Evolutionary conservation across 345 rosid species (phyloP), one percentile per base, ranked within the genome.

Genomic region (Eucalyptus cladocalyx): DNA sequence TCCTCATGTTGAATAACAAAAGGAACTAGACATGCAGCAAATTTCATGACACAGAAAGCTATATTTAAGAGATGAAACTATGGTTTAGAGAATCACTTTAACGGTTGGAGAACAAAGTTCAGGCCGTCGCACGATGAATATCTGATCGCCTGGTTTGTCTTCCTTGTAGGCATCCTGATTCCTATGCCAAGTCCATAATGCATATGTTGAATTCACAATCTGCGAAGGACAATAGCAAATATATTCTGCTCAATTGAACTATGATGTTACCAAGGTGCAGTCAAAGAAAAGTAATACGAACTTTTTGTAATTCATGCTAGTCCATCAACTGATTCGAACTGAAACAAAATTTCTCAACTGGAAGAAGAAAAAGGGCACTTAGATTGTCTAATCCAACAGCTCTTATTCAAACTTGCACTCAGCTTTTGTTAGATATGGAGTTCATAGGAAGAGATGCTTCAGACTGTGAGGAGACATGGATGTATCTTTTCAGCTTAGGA

Each of bases 161-260:
- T 94, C 94, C 87, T 92, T 94, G 87, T 93, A 95, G 2, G 86
- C 87, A 87, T 96, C 99, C 93, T 95, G 98, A 91, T 97, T 97
- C 89, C 99, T 92, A 54, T 97, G 96, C 99, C 99, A 97, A 40
- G 94, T 94, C 99, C 99, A 97, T 47, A 97, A 86, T 54, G 99
- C 99, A 62, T 94, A 90, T 43, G 99, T 96, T 47, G 95, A 94
- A 89, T 96, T 97, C 92, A 94, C 54, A 30, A 97, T 95, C 98
- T 96, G 95, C 90, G 86, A 11, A 67, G 53, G 45, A 56, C 4
- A 37, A 58, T 11, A 83, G 80, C 62, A 51, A 88, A 21, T 45
- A 24, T 50, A 26, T n/a, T 49, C 9, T 53, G 50, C 54, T 49
- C 37, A 86, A 47, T 30, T 56, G 51, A 30, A 49, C 80, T 86